Evolutionary conservation across 1,284 basidiomycete species (phyloP), one percentile per base, ranked within the genome.

Genomic region (Ceratobasidium sp.): DNA sequence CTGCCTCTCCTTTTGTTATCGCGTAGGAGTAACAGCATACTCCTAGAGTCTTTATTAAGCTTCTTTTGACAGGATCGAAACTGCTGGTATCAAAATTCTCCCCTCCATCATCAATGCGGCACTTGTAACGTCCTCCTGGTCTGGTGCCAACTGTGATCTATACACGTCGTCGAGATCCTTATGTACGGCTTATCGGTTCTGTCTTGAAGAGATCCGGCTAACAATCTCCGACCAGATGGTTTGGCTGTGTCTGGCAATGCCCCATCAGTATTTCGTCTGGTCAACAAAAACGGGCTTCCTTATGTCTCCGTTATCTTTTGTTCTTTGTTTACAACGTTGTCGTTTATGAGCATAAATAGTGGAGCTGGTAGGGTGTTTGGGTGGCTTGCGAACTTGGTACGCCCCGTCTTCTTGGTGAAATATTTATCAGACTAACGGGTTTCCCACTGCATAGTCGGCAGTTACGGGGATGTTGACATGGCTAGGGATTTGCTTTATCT

Each of bases 31-130:
- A 33, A 33, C 33, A 33, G 33, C 33, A 33, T 33, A 33, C 33
- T 33, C 33, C 33, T 4, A 33, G 33, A 33, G 33, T 33, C 33
- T 33, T 33, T 33, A 33, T 33, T 33, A 33, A 33, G 4, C 33
- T 33, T 33, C 33, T 33, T 33, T 33, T 33, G 33, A 33, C 33
- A 33, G 33, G 80, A 77, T 77, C 83, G 83, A 90, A 82, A 89
- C 87, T 58, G 92, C 94, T 0, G 92, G 94, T 46, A 96, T 96
- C 85, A 90, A 90, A 81, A 88, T 87, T 12, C 86, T 96, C 1
- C 94, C 94, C 2, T 90, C 89, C 72, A 39, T 96, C 81, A 95
- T 97, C 86, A 97, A 97, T 84, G 95, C 96, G 7, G 92, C 91
- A 83, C 89, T 97, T 42, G 86, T 97, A 77, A 94, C 92, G 39